These are phyloP conservation scores for Cytidiella melzeri DNA, from an alignment of 768 basidiomycete species.

Conservation along the genomic window DNA sequence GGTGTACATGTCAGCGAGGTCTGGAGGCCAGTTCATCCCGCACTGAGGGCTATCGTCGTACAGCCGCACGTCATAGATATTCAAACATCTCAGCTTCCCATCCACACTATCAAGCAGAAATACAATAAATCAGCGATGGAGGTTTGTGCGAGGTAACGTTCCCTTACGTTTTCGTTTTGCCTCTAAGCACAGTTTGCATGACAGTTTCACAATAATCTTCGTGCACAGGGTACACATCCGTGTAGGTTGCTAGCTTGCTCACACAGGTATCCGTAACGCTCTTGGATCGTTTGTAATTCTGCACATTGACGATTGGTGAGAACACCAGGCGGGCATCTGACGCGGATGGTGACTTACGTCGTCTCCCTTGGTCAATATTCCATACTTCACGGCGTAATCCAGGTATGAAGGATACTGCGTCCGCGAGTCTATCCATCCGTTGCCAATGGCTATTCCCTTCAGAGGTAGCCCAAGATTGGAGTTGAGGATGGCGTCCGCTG, in stretches of 20 bases:
- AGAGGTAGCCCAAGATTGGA: constrained; percentile 57
- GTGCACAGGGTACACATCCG: constrained; percentile 46
- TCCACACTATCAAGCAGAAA: constrained; percentile 42
- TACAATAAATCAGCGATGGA: not conserved
- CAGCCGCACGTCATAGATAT: constrained; percentile 92
- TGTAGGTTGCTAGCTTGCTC: constrained; percentile 29
- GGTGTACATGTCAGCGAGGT: constrained; percentile 63
- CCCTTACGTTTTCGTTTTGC: constrained; percentile 38
- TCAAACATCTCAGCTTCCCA: constrained; percentile 73
- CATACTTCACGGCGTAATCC: constrained; percentile 77
- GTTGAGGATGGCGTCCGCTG: constrained; percentile 73
- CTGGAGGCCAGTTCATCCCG: constrained; percentile 97
- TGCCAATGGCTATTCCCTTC: constrained; percentile 85
- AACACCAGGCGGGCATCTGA: not conserved
- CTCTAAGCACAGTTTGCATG: constrained; percentile 37
- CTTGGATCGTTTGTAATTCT: constrained; percentile 62
- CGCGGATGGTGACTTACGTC: constrained; percentile 37
- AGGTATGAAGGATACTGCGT: constrained; percentile 87
- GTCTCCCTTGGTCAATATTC: constrained; percentile 66
- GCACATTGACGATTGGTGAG: not conserved
- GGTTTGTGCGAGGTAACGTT: not conserved
- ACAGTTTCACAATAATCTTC: constrained; percentile 56
- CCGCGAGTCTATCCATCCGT: constrained; percentile 94
- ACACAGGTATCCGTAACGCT: constrained; percentile 55
- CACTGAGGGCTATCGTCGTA: constrained; percentile 82